Evolutionary conservation across 23 red algal genomes (phyloP).

Genomic region (Pyropia haitanensis): DNA sequence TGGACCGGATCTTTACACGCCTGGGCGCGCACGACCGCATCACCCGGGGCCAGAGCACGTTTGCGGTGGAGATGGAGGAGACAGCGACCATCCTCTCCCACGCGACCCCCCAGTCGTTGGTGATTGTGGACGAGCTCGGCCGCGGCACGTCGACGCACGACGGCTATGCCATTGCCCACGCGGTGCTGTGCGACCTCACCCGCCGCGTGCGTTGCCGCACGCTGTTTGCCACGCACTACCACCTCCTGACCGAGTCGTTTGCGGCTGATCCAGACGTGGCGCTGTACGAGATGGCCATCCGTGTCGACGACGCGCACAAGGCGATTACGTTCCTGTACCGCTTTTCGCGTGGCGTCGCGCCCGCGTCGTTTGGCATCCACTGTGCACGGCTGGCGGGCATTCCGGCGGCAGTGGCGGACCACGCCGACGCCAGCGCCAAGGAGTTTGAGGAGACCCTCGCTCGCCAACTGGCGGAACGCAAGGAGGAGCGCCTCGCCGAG

Average conservation of each 20-base stretch:
- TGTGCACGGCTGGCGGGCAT: slow-evolving; percentile 84
- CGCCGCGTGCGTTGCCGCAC: slow-evolving; percentile 48
- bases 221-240: slow-evolving; percentile 94
- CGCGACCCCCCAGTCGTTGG: slow-evolving; percentile 71
- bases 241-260: slow-evolving; percentile 50
- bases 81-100: slow-evolving; percentile 67
- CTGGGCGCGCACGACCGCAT: slow-evolving; percentile 86
- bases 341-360: slow-evolving; percentile 22
- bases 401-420: slow-evolving; percentile 23
- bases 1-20: slow-evolving; percentile 77
- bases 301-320: slow-evolving; percentile 62
- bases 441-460: slow-evolving; percentile 25
- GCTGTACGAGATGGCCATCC: slow-evolving; percentile 53
- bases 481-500: no score
- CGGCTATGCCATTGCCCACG: slow-evolving; percentile 81
- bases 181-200: slow-evolving; percentile 51
- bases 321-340: slow-evolving; percentile 87
- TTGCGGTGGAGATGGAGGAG: slow-evolving; percentile 98
- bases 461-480: slow-evolving; percentile 4
- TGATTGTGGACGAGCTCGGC: slow-evolving; percentile 89
- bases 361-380: slow-evolving; percentile 65
- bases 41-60: slow-evolving; percentile 82
- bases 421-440: slow-evolving; percentile 27
- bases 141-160: slow-evolving; percentile 93
- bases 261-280: not conserved